phyloP scores from a whole-genome alignment of 1,284 basidiomycete species.

The Mycena sp. region DNA sequence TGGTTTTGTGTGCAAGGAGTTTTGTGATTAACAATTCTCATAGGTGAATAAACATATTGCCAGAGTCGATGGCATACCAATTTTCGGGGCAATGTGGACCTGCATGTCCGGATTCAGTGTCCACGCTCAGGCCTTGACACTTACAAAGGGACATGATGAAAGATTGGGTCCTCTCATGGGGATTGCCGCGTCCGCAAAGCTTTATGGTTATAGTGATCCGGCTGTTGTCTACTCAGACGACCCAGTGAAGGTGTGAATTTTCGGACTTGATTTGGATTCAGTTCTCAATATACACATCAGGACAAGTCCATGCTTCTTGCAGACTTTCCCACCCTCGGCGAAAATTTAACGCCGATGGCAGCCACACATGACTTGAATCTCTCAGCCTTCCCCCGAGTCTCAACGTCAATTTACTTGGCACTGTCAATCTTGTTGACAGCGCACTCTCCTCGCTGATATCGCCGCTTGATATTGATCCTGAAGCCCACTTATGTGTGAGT shows the following conservation, averaged over 20 bases:
- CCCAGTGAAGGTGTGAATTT: constrained; percentile 17
- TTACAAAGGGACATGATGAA: constrained; percentile 26
- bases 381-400: no score
- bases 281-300: no score
- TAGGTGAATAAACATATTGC: constrained; percentile 26
- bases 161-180: constrained; percentile 6
- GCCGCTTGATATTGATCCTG: not conserved
- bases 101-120: constrained; percentile 22
- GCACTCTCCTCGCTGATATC: not conserved
- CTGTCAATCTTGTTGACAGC: not conserved
- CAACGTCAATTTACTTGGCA: not conserved
- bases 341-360: no score
- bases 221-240: constrained; percentile 20
- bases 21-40: not conserved
- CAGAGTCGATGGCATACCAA: constrained; percentile 6
- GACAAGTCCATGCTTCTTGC: no score
- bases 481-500: not conserved
- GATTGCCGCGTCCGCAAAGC: constrained; percentile 14
- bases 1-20: not conserved
- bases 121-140: constrained; percentile 15
- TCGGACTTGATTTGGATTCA: not conserved
- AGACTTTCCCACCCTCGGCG: no score
- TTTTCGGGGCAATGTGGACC: constrained; percentile 22
- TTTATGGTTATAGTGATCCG: constrained; percentile 14
- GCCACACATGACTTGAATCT: no score